Base-by-base conservation (phyloP, 495 filamentous ascomycete genomes). In the Aspergillus egyptiacus region DNA sequence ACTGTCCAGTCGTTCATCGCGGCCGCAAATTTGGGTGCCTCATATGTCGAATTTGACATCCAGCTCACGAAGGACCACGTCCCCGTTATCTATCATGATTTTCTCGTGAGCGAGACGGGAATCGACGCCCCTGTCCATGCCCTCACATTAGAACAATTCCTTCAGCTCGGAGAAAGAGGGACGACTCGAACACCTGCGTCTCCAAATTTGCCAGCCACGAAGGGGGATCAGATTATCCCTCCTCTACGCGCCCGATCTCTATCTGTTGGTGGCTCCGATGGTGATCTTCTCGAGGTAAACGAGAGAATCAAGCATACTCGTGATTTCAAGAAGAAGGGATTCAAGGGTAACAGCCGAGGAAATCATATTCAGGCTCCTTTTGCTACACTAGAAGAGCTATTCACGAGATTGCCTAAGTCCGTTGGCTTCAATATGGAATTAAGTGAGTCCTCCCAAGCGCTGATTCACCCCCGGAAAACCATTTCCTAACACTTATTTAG, bases 401-500 rank as follows among this genome's bases (percentile, higher is more conserved):
- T 99, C 66, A 79, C 76, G 57, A 84, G 89, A 62, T 69, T 99
- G 0, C 89, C 89, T 1, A 74, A 84, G 32, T 75, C 71, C 9
- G 81, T 95, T 24, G 89, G 93, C 9, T 97, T 99, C 76, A 97
- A 99, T 63, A 95, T 99, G 54, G 94, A 99, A 73, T 84, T 99
- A 75, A 99, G 78, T 80, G 65, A 63, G 77, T 71, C 54, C 30
- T 28, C n/a, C 9, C 14, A 20, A 17, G 11, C 4, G 2, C 35
- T 2, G 35, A 23, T 6, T 20, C 10, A 2, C 9, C 10, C 30
- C 45, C 35, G 61, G n/a, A n/a, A 60, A 57, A 59, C 46, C 58
- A 57, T 50, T 41, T 56, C 49, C 53, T 47, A 63, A 64, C 61
- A 58, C 64, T 59, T 34, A 14, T 45, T 53, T 46, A 81, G 77